Evolutionary conservation across 495 filamentous ascomycete genomes (phyloP), one percentile per base, ranked within the genome.

Genomic region (Aspergillus sclerotioniger): DNA sequence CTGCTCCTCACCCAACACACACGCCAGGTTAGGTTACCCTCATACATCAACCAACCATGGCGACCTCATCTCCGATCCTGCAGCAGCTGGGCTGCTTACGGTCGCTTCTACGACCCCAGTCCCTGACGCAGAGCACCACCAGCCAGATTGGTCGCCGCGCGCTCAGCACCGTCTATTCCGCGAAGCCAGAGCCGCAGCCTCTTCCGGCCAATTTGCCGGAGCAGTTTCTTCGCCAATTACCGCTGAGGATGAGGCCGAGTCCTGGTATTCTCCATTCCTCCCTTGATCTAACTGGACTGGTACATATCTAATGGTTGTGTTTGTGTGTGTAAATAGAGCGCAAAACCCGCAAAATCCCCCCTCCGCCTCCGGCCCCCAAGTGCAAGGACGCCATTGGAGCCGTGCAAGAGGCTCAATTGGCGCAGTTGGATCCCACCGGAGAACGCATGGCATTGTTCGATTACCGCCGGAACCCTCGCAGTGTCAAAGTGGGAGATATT

Each of bases 401-500:
- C 21, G 74, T 94, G 62, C 84, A 84, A 57, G 71, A 77, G 32
- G 62, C 80, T 10, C 91, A 96, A 74, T 76, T 95, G 63, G 60
- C 76, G 10, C 64, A 76, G 16, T 89, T 96, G 61, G 94, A 98
- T 71, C 91, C 91, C 19, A 90, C 82, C 20, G 90, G 91, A 28
- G 85, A 88, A 29, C 88, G 92, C 15, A 86, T 84, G 50, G 83
- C 85, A 28, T 84, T 98, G 28, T 96, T 98, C 76, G 81, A 87
- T 58, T 78, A 78, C 64, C 85, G 85, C 49, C 67, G 75, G 29
- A 93, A 91, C 71, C 81, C 80, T 17, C 89, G 96, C 70, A 81
- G 83, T 60, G 89, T 87, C 29, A 82, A 86, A 58, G 78, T 84
- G 7, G 94, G 94, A 58, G 94, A 98, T 73, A 89, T 98, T 60